Conservation (phyloP, 129 eudicot genomes). For the Ambrosia artemisiifolia region DNA sequence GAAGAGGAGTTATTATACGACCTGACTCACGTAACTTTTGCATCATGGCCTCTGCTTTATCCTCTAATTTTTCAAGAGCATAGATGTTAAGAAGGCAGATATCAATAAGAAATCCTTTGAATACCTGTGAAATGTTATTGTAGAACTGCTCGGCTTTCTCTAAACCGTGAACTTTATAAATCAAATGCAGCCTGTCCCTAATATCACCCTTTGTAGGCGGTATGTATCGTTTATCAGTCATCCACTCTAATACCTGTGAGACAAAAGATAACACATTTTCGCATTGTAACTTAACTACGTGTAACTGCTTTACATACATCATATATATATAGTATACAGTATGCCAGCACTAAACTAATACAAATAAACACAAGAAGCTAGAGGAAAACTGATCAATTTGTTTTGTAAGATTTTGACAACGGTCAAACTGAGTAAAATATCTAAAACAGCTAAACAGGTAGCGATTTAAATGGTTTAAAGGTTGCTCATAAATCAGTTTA, state of each 20-base stretch:
- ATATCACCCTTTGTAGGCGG: constrained; percentile 29
- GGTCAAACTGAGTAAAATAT: not conserved
- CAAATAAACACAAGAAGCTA: not conserved
- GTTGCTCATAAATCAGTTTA: not conserved
- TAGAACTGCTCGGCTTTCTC: constrained; percentile 50
- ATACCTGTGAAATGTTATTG: constrained; percentile 33
- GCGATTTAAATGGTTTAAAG: not conserved
- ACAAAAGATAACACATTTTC: not conserved
- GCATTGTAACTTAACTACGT: not conserved
- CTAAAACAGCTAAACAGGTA: not conserved
- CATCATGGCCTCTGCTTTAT: constrained; percentile 53
- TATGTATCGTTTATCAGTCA: constrained; percentile 49
- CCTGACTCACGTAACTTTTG: constrained; percentile 38
- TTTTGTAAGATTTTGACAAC: not conserved
- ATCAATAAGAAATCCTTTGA: constrained; percentile 30
- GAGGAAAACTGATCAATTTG: not conserved
- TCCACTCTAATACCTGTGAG: constrained; percentile 63
- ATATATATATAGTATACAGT: not conserved
- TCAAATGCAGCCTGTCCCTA: constrained; percentile 34
- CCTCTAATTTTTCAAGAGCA: constrained; percentile 28
- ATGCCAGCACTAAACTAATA: not conserved
- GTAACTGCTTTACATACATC: not conserved
- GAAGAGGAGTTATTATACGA: constrained; percentile 14
- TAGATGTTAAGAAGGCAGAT: constrained; percentile 55
- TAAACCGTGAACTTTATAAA: constrained; percentile 45